Evolutionary conservation across 768 basidiomycete genomes (phyloP), one percentile per base, ranked within the genome.

Genomic region (Collybia sp.): DNA sequence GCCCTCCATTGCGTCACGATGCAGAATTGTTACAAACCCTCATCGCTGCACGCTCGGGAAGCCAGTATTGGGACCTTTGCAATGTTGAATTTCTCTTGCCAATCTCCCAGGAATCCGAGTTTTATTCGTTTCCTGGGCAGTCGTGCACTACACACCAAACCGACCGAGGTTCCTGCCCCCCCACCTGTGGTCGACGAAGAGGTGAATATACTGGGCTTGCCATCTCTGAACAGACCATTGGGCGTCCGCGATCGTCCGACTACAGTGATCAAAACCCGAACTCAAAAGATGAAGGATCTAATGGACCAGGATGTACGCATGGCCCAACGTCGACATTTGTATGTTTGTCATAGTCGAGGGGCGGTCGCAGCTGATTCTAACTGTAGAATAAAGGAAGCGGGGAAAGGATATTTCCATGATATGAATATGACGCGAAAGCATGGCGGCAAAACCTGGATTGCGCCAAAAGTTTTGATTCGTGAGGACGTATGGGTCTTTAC

Each of bases 381-480:
- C 19, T 48, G 36, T 46, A 76, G 73, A 44, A 70, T 76, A n/a
- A 74, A 72, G 51, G 66, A 77, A 58, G 71, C 75, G 0, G 76
- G 80, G 11, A 87, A 84, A 58, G 92, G 93, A 0, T 95, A 97
- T 66, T 97, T 91, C 57, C 76, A 87, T 43, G 95, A 97, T 60
- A 51, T 73, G 46, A 88, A 89, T 56, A 82, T 84, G 59, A 86
- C 89, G 1, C 71, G 85, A 42, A 75, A 75, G 36, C 80, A 92
- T 54, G 93, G 92, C 12, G 95, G 95, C 12, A 98, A 98, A 69
- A 86, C 88, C 8, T 98, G 92, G 93, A 79, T 93, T 43, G 93
- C 93, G 10, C 94, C 93, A 1, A 82, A 77, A 16, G 86, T 88
- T 16, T 72, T 97, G 55, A 93, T 98, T 51, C 81, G 83, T 20